These are phyloP conservation scores for Fomitopsis schrenkii DNA, from an alignment of 1,284 basidiomycete genomes.

Conservation along the genomic window DNA sequence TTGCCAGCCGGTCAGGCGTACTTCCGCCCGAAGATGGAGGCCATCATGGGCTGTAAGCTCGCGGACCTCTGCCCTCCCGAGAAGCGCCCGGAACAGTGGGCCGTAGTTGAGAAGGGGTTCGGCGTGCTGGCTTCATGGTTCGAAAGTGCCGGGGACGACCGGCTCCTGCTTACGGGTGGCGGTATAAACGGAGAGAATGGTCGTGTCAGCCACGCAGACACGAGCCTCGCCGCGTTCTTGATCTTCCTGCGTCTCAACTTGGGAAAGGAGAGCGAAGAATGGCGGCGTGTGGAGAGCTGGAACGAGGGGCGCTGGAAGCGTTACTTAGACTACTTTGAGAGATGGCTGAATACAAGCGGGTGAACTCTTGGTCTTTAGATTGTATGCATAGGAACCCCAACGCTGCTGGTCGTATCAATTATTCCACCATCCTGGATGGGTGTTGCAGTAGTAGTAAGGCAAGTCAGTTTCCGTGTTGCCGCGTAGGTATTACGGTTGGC, in stretches of 20 bases:
- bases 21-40: constrained; percentile 22
- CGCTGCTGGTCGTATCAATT: too few species aligned
- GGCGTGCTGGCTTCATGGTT: constrained; percentile 14
- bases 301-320: constrained; percentile 7
- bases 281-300: constrained; percentile 2
- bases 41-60: constrained; percentile 8
- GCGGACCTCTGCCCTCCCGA: constrained; percentile 15
- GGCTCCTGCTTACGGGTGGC: constrained; percentile 14
- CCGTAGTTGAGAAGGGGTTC: constrained; percentile 10
- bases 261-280: constrained; percentile 4
- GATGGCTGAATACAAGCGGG: not conserved
- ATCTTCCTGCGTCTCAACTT: constrained; percentile 4
- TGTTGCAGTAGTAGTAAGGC: too few species aligned
- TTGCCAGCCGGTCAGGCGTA: constrained; percentile 12
- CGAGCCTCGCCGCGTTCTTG: constrained; percentile 12
- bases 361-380: constrained; percentile 10
- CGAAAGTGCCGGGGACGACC: constrained; percentile 9
- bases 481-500: too few species aligned
- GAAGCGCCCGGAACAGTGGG: constrained; percentile 14
- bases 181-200: not conserved
- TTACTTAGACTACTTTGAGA: constrained; percentile 5
- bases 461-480: too few species aligned
- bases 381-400: too few species aligned
- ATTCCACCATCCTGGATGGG: too few species aligned
- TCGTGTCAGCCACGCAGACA: constrained; percentile 12